phyloP scores from a whole-genome alignment of 371 early-diverging fungal genomes.

The Mortierella sp. region DNA sequence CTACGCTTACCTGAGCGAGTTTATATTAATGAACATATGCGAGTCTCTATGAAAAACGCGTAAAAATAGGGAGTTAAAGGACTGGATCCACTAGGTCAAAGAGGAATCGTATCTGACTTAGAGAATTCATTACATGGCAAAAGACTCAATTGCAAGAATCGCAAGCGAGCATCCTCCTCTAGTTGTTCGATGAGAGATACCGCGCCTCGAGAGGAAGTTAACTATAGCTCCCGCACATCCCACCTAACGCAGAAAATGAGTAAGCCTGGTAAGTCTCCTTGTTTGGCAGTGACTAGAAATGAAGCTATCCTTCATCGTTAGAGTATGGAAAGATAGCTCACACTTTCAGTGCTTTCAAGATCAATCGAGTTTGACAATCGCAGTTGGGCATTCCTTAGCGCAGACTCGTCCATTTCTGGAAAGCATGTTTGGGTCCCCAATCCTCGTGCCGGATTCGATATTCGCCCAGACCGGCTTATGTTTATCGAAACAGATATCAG shows the following conservation, averaged over 20 bases:
- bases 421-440: neutral
- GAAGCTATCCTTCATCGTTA: neutral
- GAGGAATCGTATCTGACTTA: neutral
- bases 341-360: constrained; percentile 64
- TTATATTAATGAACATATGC: constrained; percentile 69
- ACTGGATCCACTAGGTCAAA: too few species aligned
- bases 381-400: constrained; percentile 61
- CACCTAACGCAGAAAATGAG: constrained; percentile 57
- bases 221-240: constrained; percentile 76
- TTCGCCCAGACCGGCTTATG: neutral
- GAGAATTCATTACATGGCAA: constrained; percentile 36
- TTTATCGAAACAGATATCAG: constrained; percentile 53
- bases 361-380: constrained; percentile 67
- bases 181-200: constrained; percentile 19
- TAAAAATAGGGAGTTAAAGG: neutral
- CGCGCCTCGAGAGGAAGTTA: constrained; percentile 59
- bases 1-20: constrained; percentile 63
- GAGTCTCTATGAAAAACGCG: constrained; percentile 36
- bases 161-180: constrained; percentile 29
- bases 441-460: neutral
- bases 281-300: neutral
- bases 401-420: constrained; percentile 46
- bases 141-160: constrained; percentile 27
- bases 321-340: constrained; percentile 10
- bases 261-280: neutral